phyloP scores from a whole-genome alignment of 2,329 filamentous ascomycete genomes.

The Fusarium anthophilum region DNA sequence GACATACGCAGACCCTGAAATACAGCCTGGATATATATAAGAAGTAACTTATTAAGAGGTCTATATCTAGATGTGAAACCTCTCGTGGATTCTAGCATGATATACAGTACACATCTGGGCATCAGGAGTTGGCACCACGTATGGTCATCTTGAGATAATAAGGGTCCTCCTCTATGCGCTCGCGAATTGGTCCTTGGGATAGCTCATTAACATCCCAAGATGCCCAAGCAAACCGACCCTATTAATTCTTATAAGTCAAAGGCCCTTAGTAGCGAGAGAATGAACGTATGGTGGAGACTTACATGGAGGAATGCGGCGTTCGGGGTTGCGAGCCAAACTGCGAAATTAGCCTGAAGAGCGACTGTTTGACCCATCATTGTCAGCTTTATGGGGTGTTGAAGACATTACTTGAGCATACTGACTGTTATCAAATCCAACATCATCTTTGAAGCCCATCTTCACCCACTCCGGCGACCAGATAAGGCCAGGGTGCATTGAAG shows the following conservation, averaged over 20 bases:
- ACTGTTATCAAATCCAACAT: not conserved
- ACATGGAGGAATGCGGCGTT: not conserved
- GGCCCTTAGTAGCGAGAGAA: not conserved
- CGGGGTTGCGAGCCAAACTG: not conserved
- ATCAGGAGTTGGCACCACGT: not conserved
- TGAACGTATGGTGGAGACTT: not conserved
- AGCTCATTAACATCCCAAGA: not conserved
- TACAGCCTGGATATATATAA: not conserved
- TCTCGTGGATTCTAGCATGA: not conserved
- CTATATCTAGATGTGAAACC: not conserved
- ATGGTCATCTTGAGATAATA: not conserved
- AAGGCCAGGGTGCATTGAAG: not conserved
- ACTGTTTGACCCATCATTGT: not conserved
- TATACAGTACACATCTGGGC: not conserved
- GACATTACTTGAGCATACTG: not conserved
- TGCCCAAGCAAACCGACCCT: not conserved
- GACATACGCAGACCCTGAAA: too few relatives aligned
- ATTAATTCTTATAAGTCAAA: not conserved
- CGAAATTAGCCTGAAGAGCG: not conserved
- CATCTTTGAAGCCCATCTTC: not conserved
- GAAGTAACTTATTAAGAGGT: not conserved
- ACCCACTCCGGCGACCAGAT: not conserved
- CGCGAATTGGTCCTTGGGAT: not conserved
- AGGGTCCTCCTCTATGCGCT: not conserved
- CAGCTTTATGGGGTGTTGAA: not conserved